Evolutionary conservation across 257 asterid genomes (phyloP), one percentile per base, ranked within the genome.

Genomic region (Ocimum tenuiflorum): DNA sequence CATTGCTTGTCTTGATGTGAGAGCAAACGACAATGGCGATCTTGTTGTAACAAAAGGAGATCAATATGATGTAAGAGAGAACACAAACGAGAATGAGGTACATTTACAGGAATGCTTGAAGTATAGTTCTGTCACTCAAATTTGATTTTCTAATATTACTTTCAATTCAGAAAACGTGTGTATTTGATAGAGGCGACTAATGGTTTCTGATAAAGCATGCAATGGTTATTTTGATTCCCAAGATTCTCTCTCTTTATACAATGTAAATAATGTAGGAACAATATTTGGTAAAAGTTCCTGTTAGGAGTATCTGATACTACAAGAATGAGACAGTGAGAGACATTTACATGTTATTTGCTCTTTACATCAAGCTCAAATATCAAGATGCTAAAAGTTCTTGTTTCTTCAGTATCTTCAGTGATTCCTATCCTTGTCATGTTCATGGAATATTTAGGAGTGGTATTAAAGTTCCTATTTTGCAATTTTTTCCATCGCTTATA

Each of bases 31-130:
- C 71, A 81, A 73, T 2, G 99, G 99, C 48, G 96, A 92, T 73
- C 91, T 92, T 56, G 91, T 92, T 65, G 99, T 92, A 52, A 92
- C 99, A 74, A 92, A 92, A 80, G 99, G 99, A 65, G 99, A 92
- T 72, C 99, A 92, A 47, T 92, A 92, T 77, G 95, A 92, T 73
- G 99, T 92, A 57, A 80, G 96, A 76, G 99, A 92, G 76, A 76
- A 77, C 12, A 82, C 95, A 10, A 36, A 69, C 62, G 95, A 88
- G 60, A 92, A 87, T 69, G 99, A 87, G 97, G 98, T 69, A 47
- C 38, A 7, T 14, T 11, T n/a, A n/a, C 20, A 50, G 8, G 27
- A 50, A 50, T 65, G 17, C 52, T 50, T 50, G 24, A 50, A 36
- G 51, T 50, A 65, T 55, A 50, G 18, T 35, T 33, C 48, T 56